These are phyloP conservation scores for Arachis monticola DNA, from an alignment of 331 rosid species.

Conservation along the genomic window DNA sequence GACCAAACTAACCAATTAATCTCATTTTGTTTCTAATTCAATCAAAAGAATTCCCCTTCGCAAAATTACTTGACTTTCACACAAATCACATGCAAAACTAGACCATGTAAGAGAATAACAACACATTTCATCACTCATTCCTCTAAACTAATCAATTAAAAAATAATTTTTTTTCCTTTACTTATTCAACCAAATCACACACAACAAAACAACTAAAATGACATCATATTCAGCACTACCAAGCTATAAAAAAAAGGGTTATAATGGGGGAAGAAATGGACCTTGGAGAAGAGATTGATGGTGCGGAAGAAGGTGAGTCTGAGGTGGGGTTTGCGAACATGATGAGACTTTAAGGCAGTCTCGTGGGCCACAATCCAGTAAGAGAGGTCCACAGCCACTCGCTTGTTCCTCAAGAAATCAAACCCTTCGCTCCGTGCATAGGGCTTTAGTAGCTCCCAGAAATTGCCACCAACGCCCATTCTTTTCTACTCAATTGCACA, in stretches of 20 bases:
- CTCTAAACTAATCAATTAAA: not conserved
- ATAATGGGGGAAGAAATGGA: slow-evolving; percentile 21
- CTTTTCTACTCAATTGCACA: slow-evolving; percentile 13
- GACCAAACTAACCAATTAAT: not conserved
- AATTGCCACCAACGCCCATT: slow-evolving; percentile 87
- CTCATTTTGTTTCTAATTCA: not conserved
- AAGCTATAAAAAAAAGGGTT: not conserved
- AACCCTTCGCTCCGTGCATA: slow-evolving; percentile 72
- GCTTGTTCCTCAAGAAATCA: slow-evolving; percentile 92
- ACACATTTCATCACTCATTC: not conserved
- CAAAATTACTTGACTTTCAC: not conserved
- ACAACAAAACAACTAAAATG: not conserved
- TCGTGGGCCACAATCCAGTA: slow-evolving; percentile 91
- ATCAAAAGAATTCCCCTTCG: not conserved
- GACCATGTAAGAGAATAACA: not conserved
- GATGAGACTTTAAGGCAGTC: slow-evolving; percentile 59
- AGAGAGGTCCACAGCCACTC: slow-evolving; percentile 92
- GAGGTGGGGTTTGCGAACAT: slow-evolving; percentile 69
- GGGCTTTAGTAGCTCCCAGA: slow-evolving; percentile 92
- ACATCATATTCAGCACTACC: not conserved
- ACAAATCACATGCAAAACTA: not conserved
- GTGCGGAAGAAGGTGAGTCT: slow-evolving; percentile 86
- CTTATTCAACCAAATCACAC: slow-evolving; percentile 8
- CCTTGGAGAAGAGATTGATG: slow-evolving; percentile 88
- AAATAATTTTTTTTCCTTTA: too few relatives aligned